Percentiles rank a stretch among this genome's conserved stretches.
phyloP scores from a whole-genome alignment of 75 land plant species.

The Larix kaempferi region DNA sequence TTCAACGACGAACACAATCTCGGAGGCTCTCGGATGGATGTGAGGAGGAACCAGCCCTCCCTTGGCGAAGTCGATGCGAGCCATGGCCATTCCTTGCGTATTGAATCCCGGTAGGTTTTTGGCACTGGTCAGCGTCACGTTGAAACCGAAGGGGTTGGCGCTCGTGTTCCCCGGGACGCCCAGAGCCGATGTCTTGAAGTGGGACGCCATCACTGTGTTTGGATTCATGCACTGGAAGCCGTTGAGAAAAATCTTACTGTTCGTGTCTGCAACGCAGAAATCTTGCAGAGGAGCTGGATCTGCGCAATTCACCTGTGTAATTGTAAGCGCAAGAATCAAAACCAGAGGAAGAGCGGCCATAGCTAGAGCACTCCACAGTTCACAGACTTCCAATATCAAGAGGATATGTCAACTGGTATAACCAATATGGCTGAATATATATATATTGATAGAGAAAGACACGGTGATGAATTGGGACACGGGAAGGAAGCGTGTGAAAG shows the following conservation, averaged over 20 bases:
- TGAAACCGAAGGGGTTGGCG: constrained; percentile 20
- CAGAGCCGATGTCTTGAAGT: constrained; percentile 19
- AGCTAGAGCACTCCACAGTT: too few relatives aligned
- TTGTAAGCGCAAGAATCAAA: too few relatives aligned
- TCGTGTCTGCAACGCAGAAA: constrained; percentile 50
- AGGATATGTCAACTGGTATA: too few relatives aligned
- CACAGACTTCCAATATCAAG: too few relatives aligned
- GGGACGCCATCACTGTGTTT: constrained; percentile 15
- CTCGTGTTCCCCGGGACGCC: constrained; percentile 24
- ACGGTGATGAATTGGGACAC: too few relatives aligned
- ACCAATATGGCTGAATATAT: too few relatives aligned
- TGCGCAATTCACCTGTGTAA: neutral
- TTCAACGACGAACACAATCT: constrained; percentile 12
- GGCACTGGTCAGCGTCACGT: constrained; percentile 14
- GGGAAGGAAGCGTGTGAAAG: too few relatives aligned
- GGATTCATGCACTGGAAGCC: constrained; percentile 53
- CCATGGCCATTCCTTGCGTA: constrained; percentile 42
- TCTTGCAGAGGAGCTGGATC: constrained; percentile 66
- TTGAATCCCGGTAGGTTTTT: constrained; percentile 34
- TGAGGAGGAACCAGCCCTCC: constrained; percentile 38
- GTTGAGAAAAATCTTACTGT: constrained; percentile 16
- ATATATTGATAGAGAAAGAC: too few relatives aligned
- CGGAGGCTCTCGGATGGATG: constrained; percentile 37
- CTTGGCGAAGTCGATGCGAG: constrained; percentile 23
- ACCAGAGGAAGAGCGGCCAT: too few relatives aligned